Conservation (phyloP, 1,284 basidiomycete genomes). For the Phellopilus nigrolimitatus region DNA sequence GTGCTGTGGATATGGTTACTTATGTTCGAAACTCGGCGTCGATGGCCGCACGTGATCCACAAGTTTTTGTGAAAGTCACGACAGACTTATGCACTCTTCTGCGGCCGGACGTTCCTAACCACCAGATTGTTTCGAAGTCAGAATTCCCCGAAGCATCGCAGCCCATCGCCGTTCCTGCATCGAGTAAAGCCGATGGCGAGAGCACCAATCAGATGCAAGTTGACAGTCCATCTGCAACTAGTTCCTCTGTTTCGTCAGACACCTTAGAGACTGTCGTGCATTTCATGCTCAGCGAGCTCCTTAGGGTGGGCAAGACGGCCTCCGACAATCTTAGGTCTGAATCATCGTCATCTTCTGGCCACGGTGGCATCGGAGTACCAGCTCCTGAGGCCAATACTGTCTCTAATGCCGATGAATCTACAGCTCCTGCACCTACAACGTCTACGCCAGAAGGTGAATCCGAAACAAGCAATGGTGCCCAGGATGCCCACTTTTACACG, state of each 20-base stretch:
- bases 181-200: slow-evolving; percentile 24
- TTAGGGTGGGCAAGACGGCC: slow-evolving; percentile 49
- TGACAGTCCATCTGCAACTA: slow-evolving; percentile 40
- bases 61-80: slow-evolving; percentile 73
- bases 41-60: slow-evolving; percentile 80
- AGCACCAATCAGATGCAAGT: slow-evolving; percentile 50
- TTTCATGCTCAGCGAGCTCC: slow-evolving; percentile 69
- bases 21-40: slow-evolving; percentile 77
- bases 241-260: slow-evolving; percentile 34
- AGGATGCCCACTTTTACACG: slow-evolving; percentile 48
- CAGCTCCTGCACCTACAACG: background rate
- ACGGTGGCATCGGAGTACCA: slow-evolving; percentile 16
- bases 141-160: slow-evolving; percentile 25
- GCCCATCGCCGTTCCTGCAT: slow-evolving; percentile 22
- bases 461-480: slow-evolving; percentile 4
- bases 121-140: slow-evolving; percentile 60
- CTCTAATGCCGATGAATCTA: background rate
- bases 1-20: slow-evolving; percentile 63
- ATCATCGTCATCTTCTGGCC: slow-evolving; percentile 1
- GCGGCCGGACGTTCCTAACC: slow-evolving; percentile 55
- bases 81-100: slow-evolving; percentile 69
- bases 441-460: slow-evolving; percentile 1
- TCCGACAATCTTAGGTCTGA: slow-evolving; percentile 28
- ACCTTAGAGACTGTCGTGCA: slow-evolving; percentile 65
- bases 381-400: background rate